phyloP scores from a whole-genome alignment of 2,329 filamentous ascomycete genomes.

The Pyricularia grisea region DNA sequence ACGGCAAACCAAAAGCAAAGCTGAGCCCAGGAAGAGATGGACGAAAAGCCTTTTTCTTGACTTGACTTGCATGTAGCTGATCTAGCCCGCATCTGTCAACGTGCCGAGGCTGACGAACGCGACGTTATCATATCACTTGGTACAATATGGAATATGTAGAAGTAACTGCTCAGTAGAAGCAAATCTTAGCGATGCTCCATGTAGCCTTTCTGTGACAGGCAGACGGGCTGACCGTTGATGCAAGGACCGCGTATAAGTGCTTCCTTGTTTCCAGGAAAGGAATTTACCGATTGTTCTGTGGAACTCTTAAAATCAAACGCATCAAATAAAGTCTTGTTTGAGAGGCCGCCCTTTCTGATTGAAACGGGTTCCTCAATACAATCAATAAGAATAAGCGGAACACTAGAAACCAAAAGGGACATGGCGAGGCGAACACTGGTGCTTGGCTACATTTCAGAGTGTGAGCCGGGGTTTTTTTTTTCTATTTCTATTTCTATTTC shows the following conservation, averaged over 20 bases:
- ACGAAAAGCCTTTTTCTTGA: neutral
- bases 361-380: neutral
- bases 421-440: neutral
- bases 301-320: neutral
- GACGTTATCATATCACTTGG: neutral
- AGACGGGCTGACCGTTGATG: neutral
- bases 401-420: neutral
- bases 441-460: neutral
- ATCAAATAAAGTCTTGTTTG: neutral
- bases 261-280: neutral
- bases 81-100: neutral
- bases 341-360: neutral
- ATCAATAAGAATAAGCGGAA: neutral
- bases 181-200: neutral
- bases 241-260: neutral
- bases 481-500: too few species aligned
- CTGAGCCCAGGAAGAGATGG: neutral
- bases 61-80: neutral
- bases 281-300: neutral
- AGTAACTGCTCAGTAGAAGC: neutral
- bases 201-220: neutral
- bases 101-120: neutral
- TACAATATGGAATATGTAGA: neutral
- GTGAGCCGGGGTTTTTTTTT: neutral
- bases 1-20: neutral